A percentile compares a stretch with the other conserved stretches of the same genome.
Evolutionary conservation across 192 early-diverging fungal species (phyloP).

Genomic region (Gamsiella multidivaricata): DNA sequence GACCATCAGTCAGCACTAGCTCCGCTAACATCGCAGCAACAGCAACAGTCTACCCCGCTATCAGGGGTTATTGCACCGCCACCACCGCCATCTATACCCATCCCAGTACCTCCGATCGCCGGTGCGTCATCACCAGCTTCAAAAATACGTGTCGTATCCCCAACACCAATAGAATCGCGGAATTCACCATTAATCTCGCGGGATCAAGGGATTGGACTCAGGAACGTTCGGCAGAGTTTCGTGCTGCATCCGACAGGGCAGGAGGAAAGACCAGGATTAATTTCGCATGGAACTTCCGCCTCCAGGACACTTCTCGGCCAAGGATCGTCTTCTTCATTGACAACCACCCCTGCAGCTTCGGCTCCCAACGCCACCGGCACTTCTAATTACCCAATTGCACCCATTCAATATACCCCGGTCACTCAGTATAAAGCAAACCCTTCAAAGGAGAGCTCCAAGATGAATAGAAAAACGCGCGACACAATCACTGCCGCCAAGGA

Average conservation of each 20-base stretch:
- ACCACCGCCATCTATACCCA: conserved; percentile 16
- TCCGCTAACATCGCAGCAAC: neutral
- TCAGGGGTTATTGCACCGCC: too few relatives aligned
- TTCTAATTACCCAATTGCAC: conserved; percentile 28
- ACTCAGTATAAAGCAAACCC: conserved; percentile 44
- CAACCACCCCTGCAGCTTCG: neutral
- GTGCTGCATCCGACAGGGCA: neutral
- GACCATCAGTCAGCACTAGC: neutral
- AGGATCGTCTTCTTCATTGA: conserved; percentile 38
- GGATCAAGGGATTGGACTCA: conserved; percentile 1
- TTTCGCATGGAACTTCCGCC: conserved; percentile 1
- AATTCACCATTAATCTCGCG: conserved; percentile 12
- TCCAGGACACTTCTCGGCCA: conserved; percentile 25
- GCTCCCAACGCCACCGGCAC: neutral
- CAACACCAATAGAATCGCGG: neutral
- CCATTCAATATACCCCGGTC: conserved; percentile 52
- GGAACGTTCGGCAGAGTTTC: conserved; percentile 11
- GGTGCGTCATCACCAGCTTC: conserved; percentile 10
- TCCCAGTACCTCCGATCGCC: conserved; percentile 18
- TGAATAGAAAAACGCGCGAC: conserved; percentile 27
- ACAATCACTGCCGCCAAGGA: conserved; percentile 8
- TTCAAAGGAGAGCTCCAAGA: conserved; percentile 15
- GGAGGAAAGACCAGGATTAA: conserved; percentile 11
- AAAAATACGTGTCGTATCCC: conserved; percentile 3
- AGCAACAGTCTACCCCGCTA: too few relatives aligned